Base-by-base conservation (phyloP, 2,329 filamentous ascomycete species). In the Aspergillus sergii region DNA sequence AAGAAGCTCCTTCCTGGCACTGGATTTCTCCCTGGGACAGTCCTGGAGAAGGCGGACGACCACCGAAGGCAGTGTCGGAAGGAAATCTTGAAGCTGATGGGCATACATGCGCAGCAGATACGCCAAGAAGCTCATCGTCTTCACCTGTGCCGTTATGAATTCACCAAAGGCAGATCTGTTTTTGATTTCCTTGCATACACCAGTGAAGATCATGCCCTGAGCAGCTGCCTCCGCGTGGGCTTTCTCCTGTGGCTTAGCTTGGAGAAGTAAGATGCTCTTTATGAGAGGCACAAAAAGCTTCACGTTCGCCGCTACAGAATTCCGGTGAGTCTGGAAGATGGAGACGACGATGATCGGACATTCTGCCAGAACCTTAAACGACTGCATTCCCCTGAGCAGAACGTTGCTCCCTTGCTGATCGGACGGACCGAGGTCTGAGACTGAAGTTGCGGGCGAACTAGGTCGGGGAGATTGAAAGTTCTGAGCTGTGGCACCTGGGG, bases 321-420 rank as follows among this genome's bases (percentile, higher is more conserved):
- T 83, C 56, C 94, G 88, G 72, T 99, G 95, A 6, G 94, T 91
- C 79, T 99, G 95, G 76, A 99, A 98, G 68, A 99, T 92, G 4
- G 94, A 98, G 1, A 99, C 95, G 4, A 99, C 95, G 46, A 99
- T 98, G 58, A 99, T 99, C 0, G 95, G 95, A 71, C 95, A 99
- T 77, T 99, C 95, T 1, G 94, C 93, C 5, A 99, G 86, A 28
- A 99, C 94, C 78, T 98, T 99, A 86, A 99, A 99, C 1, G 95
- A 99, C 76, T 97, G 93, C 92, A 97, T 97, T 34, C 95, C 95
- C 78, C 93, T 96, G 60, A 94, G 82, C 39, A 99, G 80, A 56
- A 92, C 91, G 63, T 94, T 89, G 60, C 88, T 88, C 71, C 93
- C 90, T 73, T 94, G 92, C 71, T 93, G 90, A 71, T 97, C 94